Evolutionary conservation across 2,329 filamentous ascomycete genomes (phyloP).

Genomic region (Cladosporium austrohemisphaericum): DNA sequence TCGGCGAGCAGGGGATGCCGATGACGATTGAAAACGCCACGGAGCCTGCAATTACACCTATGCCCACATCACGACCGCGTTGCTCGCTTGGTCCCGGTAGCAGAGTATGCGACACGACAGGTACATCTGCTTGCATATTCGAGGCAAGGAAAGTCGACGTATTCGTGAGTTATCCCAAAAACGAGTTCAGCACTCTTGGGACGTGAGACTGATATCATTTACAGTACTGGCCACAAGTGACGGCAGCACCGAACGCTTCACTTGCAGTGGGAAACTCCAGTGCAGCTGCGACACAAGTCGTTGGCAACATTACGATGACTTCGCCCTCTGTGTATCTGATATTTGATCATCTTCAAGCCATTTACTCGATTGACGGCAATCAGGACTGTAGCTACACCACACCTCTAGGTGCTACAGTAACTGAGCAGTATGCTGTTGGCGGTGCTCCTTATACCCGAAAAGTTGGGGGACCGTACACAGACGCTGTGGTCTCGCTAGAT

Average conservation of each 20-base stretch:
- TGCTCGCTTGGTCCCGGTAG: constrained; percentile 1
- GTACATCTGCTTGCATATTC: not conserved
- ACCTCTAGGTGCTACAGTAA: constrained; percentile 1
- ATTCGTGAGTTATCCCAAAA: constrained; percentile 8
- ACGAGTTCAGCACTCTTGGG: no score
- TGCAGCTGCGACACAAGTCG: not conserved
- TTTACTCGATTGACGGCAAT: not conserved
- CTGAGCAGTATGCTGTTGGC: not conserved
- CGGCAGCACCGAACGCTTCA: not conserved
- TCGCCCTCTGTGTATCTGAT: constrained; percentile 13
- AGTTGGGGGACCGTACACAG: not conserved
- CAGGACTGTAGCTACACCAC: not conserved
- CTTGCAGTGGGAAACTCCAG: not conserved
- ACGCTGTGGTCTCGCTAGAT: constrained; percentile 10
- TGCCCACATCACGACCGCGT: constrained; percentile 7
- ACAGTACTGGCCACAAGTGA: constrained; percentile 9
- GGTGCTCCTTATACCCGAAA: not conserved
- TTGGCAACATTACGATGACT: constrained; percentile 11
- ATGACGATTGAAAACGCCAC: constrained; percentile 4
- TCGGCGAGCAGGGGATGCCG: constrained; percentile 6
- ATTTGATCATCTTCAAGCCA: constrained; percentile 9
- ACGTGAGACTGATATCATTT: not conserved
- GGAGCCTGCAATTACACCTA: constrained; percentile 10
- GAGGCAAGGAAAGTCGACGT: constrained; percentile 5
- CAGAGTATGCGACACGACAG: not conserved